These are phyloP conservation scores for Beauveria brongniartii DNA, from an alignment of 2,329 filamentous ascomycete genomes.

Conservation along the genomic window DNA sequence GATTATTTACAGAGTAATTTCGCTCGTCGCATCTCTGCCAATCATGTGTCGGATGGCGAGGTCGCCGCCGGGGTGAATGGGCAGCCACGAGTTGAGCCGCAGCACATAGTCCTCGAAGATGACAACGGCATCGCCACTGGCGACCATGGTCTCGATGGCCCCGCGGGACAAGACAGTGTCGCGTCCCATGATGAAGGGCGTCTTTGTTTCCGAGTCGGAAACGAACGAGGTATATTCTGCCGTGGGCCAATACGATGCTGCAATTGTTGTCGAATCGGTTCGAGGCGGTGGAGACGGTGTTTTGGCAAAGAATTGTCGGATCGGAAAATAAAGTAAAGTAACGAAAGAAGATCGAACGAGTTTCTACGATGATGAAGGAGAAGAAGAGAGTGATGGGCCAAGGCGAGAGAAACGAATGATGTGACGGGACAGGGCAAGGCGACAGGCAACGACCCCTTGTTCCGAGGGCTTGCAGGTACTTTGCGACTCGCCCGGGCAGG, in stretches of 20 bases:
- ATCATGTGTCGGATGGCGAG: constrained; percentile 55
- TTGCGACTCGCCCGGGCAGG: too few relatives aligned
- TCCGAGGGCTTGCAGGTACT: neutral
- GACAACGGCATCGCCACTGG: constrained; percentile 46
- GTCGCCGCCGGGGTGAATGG: constrained; percentile 50
- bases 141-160: constrained; percentile 44
- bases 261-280: neutral
- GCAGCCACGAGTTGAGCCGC: constrained; percentile 49
- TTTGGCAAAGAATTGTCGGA: neutral
- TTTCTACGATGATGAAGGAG: neutral
- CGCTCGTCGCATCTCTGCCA: constrained; percentile 49
- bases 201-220: neutral
- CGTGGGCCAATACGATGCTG: neutral
- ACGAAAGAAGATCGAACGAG: neutral
- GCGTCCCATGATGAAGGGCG: constrained; percentile 26
- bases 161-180: constrained; percentile 34
- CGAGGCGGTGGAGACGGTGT: neutral
- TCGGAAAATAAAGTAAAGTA: neutral
- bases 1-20: constrained; percentile 45
- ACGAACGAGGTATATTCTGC: neutral
- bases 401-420: neutral
- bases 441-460: neutral
- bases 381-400: neutral
- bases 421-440: neutral
- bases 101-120: constrained; percentile 48